Evolutionary conservation across 169 alveolate species (phyloP).

Genomic region (Babesia ovis): DNA sequence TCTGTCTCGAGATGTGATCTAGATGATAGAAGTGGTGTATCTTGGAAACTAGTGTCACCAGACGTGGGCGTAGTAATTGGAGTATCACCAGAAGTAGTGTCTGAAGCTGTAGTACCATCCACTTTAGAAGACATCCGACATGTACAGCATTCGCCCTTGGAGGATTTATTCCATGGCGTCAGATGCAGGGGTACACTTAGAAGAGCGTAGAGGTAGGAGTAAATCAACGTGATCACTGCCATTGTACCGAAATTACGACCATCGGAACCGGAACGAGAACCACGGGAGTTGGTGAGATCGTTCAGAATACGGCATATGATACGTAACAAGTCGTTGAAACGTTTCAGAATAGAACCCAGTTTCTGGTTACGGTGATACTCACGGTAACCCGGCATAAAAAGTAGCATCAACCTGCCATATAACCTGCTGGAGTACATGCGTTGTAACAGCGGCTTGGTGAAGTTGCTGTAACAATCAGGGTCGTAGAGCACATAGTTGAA

Average conservation of each 20-base stretch:
- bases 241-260: slow-evolving; percentile 32
- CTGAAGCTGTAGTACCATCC: background rate
- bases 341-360: slow-evolving; percentile 14
- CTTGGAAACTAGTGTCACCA: background rate
- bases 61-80: background rate
- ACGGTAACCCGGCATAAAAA: slow-evolving; percentile 35
- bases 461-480: slow-evolving; percentile 36
- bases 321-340: slow-evolving; percentile 43
- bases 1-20: background rate
- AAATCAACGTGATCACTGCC: slow-evolving; percentile 45
- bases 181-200: slow-evolving; percentile 49
- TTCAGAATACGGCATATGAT: slow-evolving; percentile 50
- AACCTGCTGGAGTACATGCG: slow-evolving; percentile 45
- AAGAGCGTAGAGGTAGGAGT: slow-evolving; percentile 62
- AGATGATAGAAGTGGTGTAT: background rate
- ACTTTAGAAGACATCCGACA: background rate
- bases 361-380: slow-evolving; percentile 18
- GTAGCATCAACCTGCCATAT: slow-evolving; percentile 44
- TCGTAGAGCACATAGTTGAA: slow-evolving; percentile 45
- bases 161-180: slow-evolving; percentile 54
- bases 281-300: background rate
- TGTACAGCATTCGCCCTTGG: slow-evolving; percentile 11
- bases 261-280: background rate
- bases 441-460: slow-evolving; percentile 49
- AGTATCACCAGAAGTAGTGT: background rate